Conservation (phyloP, 2,329 filamentous ascomycete species). For the Trichoderma endophyticum region DNA sequence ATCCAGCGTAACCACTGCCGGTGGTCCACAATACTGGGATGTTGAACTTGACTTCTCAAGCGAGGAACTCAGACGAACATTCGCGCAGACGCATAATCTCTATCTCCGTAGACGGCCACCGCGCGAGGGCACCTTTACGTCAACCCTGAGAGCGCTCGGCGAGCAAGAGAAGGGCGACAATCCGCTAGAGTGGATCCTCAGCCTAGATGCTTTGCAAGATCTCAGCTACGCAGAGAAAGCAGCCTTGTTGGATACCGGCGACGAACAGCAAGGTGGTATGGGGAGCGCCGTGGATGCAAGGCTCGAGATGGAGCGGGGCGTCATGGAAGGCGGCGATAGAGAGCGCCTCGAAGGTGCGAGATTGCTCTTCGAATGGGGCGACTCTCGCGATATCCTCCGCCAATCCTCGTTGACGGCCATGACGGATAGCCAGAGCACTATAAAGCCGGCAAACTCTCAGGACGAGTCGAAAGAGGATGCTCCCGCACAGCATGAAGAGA, state of each 20-base stretch:
- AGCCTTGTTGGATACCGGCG: conserved; percentile 54
- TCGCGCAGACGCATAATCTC: conserved; percentile 68
- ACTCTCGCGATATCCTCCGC: conserved; percentile 40
- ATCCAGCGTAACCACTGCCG: conserved; percentile 55
- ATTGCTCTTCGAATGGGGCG: conserved; percentile 56
- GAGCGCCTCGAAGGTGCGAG: conserved; percentile 47
- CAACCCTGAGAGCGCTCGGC: conserved; percentile 71
- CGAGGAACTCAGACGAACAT: conserved; percentile 56
- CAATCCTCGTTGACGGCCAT: conserved; percentile 21
- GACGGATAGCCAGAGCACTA: conserved; percentile 36
- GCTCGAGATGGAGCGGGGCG: conserved; percentile 58
- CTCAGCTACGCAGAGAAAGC: conserved; percentile 65
- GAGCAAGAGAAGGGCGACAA: conserved; percentile 32
- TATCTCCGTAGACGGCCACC: conserved; percentile 69
- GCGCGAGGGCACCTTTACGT: conserved; percentile 66
- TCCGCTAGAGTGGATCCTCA: conserved; percentile 73
- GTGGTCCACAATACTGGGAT: conserved; percentile 72
- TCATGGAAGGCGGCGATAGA: conserved; percentile 40
- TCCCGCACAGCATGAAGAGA: conserved; percentile 20
- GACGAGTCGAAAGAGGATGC: conserved; percentile 12
- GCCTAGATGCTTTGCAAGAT: conserved; percentile 51
- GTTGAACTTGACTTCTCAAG: conserved; percentile 73
- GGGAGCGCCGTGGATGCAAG: conserved; percentile 65
- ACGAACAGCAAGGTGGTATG: conserved; percentile 47
- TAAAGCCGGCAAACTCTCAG: conserved; percentile 28